Base-by-base conservation (phyloP, 1,139 yeast species). In the Yamadazyma jaroonii region DNA sequence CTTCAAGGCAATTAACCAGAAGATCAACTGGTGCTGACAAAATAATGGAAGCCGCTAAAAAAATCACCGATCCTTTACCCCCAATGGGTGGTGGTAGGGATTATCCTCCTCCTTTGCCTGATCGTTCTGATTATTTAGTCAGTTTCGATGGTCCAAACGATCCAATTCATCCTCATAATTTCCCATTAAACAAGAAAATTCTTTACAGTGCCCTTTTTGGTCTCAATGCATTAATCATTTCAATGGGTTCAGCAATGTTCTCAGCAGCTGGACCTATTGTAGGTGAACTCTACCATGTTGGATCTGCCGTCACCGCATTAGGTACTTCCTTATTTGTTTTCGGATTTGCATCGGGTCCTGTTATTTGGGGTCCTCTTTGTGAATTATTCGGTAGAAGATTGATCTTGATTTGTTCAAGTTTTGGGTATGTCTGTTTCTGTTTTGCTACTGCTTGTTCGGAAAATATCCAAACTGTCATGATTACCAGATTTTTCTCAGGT, bases 61-160 rank as follows among this genome's bases (percentile, higher is more conserved):
- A 51, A 12, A 50, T 56, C 11, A 53, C 56, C 27, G 62, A 52
- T 33, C 65, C 67, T 9, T 48, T 67, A 38, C 72, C 72, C 2
- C 40, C 37, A 3, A 67, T 68, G 73, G 73, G 74, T 8, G 63
- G 59, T 14, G 68, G 59, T 11, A 55, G 66, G 38, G 59, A 54
- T 8, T 65, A 57, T 38, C 74, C 74, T 1, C 64, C 70, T 4
- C 41, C 55, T 6, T 52, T 64, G 25, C 68, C 67, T 1, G 61
- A 59, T 21, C 54, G 66, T 37, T 60, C 56, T 6, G 59, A 62
- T 2, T 68, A 64, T 44, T 51, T 56, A 5, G 73, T 67, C n/a
- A 53, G 59, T 28, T 77, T 59, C 47, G 75, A 70, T 43, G 80
- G 81, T 1, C 70, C 72, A 1, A 61, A 68, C 20, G 83, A 77